Evolutionary conservation across 2,329 filamentous ascomycete species (phyloP), one percentile per base, ranked within the genome.

Genomic region (Cercospora janseana): DNA sequence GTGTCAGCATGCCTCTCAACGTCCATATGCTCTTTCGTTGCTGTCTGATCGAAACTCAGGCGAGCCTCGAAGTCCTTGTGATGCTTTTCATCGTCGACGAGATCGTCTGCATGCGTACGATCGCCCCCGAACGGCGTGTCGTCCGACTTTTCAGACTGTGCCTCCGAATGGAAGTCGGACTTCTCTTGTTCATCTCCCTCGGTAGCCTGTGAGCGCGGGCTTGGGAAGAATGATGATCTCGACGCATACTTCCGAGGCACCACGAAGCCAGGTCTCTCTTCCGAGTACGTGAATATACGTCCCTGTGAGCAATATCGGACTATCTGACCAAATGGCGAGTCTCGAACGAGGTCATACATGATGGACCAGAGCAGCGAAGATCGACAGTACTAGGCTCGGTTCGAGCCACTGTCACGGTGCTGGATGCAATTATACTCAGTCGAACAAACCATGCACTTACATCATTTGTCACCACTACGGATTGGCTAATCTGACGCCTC

Each of bases 221-320:
- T 16, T 42, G 34, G 27, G 28, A 16, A 12, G 37, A 27, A 10
- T 23, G n/a, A 18, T 3, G 6, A 26, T 24, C 18, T 42, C 37
- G 10, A 20, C 18, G 41, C 41, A 21, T 51, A 51, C 16, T 40
- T 16, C 4, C 24, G 31, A 4, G 49, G 43, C 4, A 52, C 23
- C 16, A 28, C 15, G 16, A 52, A 52, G 28, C 43, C 44, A 7
- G 37, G 43, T 20, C 32, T 18, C 29, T 52, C 49, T 31, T 52
- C 49, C 29, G 49, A 38, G 37, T 32, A 43, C 16, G 28, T 44
- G 29, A 48, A 42, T 13, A 20, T 20, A n/a, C 38, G 38, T 5
- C 31, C 32, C 6, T 13, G 24, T 6, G 49, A 34, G 5, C 27
- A 15, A 13, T 28, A 47, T 24, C 49, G 28, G 20, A 32, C 43